Evolutionary conservation across 805 yeast genomes (phyloP).

Genomic region (Lipomyces orientalis): DNA sequence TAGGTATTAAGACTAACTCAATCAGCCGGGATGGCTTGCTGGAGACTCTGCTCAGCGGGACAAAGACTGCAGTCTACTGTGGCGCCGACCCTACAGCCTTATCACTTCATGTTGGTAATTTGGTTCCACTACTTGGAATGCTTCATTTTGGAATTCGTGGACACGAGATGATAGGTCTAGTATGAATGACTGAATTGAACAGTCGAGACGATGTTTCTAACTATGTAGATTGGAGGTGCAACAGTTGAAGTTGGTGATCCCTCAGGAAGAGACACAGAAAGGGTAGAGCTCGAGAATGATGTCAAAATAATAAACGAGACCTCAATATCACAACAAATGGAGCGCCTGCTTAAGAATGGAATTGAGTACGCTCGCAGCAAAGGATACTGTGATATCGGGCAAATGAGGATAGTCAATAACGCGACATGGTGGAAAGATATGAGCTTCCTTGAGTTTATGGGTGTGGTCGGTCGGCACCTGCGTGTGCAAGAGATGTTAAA

Average conservation of each 20-base stretch:
- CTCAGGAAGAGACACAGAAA: slow-evolving; percentile 83
- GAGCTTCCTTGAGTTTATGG: slow-evolving; percentile 76
- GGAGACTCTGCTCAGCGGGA: background rate
- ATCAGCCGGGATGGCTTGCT: background rate
- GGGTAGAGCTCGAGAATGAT: slow-evolving; percentile 61
- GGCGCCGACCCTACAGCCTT: slow-evolving; percentile 97
- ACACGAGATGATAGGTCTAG: slow-evolving; percentile 74
- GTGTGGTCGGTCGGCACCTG: slow-evolving; percentile 75
- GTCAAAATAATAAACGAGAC: slow-evolving; percentile 62
- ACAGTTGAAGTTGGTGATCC: slow-evolving; percentile 98
- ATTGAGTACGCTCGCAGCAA: slow-evolving; percentile 63
- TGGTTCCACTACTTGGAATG: slow-evolving; percentile 83
- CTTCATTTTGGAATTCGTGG: slow-evolving; percentile 86
- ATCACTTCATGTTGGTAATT: slow-evolving; percentile 88
- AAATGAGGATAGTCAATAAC: slow-evolving; percentile 62
- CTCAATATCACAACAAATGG: slow-evolving; percentile 67
- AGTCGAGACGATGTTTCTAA: background rate
- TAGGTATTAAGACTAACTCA: background rate
- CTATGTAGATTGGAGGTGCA: slow-evolving; percentile 69
- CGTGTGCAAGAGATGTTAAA: slow-evolving; percentile 86
- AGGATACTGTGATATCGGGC: slow-evolving; percentile 48
- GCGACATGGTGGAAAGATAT: slow-evolving; percentile 85
- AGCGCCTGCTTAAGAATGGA: slow-evolving; percentile 65
- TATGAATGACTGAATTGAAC: slow-evolving; percentile 43
- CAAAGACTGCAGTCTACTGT: slow-evolving; percentile 62